These are phyloP conservation scores for Nicotiana undulata DNA, from an alignment of 257 asterid species.

Conservation along the genomic window DNA sequence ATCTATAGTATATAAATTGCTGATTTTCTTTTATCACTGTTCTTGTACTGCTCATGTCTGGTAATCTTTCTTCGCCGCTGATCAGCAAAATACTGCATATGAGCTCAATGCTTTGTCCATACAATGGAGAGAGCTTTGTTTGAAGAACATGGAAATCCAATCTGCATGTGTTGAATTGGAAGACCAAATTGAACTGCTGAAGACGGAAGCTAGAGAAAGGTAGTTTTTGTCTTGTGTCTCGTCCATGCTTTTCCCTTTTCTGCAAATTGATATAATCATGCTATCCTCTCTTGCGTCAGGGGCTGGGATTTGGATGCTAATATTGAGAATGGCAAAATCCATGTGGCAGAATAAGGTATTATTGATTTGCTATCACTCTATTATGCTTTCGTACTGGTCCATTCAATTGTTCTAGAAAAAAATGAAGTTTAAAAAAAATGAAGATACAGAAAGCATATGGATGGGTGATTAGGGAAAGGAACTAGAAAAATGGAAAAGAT, in stretches of 20 bases:
- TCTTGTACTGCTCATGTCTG: too few species aligned
- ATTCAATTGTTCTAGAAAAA: too few species aligned
- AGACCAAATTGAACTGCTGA: constrained; percentile 47
- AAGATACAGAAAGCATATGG: too few species aligned
- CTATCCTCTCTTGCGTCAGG: constrained; percentile 24
- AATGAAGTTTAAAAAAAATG: too few species aligned
- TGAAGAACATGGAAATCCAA: constrained; percentile 84
- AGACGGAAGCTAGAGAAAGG: constrained; percentile 56
- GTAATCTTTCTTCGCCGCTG: constrained; percentile 5
- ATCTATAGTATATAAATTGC: too few species aligned
- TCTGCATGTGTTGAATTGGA: constrained; percentile 67
- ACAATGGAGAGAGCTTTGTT: constrained; percentile 93
- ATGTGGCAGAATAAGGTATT: constrained; percentile 27
- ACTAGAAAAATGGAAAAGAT: too few species aligned
- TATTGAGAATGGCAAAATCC: constrained; percentile 38
- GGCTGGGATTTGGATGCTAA: constrained; percentile 62
- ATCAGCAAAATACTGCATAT: constrained; percentile 86
- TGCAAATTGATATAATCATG: constrained; percentile 7
- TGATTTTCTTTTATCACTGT: too few species aligned
- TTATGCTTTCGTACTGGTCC: not conserved
- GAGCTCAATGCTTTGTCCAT: constrained; percentile 83
- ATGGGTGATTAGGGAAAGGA: too few species aligned
- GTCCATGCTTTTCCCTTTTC: not conserved
- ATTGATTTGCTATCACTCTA: not conserved
- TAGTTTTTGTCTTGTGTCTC: constrained; percentile 12